Evolutionary conservation across 257 asterid species (phyloP).

Genomic region (Catharanthus roseus): DNA sequence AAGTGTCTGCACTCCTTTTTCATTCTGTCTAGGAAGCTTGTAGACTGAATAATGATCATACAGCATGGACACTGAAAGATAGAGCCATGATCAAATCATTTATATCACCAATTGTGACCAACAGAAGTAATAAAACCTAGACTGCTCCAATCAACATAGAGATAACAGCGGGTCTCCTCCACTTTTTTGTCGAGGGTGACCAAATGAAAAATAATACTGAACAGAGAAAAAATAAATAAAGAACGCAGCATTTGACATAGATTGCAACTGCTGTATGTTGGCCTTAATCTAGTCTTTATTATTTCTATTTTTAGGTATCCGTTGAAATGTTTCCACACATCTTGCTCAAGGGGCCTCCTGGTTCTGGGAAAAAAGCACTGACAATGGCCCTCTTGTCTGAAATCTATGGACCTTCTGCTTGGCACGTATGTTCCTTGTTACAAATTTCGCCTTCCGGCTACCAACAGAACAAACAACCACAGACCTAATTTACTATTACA

Average conservation of each 20-base stretch:
- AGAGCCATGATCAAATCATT: neutral
- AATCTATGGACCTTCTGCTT: conserved; percentile 60
- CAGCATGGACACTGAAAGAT: neutral
- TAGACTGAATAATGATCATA: neutral
- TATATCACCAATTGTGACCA: neutral
- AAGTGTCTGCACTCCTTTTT: conserved; percentile 20
- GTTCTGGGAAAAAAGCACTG: conserved; percentile 73
- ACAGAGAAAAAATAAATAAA: too few species aligned
- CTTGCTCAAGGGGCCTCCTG: conserved; percentile 67
- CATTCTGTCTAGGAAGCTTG: neutral
- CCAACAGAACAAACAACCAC: too few species aligned
- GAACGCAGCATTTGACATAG: neutral
- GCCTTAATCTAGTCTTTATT: neutral
- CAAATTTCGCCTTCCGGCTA: too few species aligned
- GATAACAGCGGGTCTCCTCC: neutral
- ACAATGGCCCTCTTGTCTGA: conserved; percentile 64
- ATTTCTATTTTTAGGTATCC: conserved; percentile 30
- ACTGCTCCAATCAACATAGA: neutral
- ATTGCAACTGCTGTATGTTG: neutral
- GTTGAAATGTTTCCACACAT: conserved; percentile 52
- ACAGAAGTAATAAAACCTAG: neutral
- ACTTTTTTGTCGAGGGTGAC: neutral
- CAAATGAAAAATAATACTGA: neutral
- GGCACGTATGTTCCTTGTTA: conserved; percentile 42
- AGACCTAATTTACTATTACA: too few species aligned